phyloP scores from a whole-genome alignment of 2,329 filamentous ascomycete genomes.

The Penicillium sp. region DNA sequence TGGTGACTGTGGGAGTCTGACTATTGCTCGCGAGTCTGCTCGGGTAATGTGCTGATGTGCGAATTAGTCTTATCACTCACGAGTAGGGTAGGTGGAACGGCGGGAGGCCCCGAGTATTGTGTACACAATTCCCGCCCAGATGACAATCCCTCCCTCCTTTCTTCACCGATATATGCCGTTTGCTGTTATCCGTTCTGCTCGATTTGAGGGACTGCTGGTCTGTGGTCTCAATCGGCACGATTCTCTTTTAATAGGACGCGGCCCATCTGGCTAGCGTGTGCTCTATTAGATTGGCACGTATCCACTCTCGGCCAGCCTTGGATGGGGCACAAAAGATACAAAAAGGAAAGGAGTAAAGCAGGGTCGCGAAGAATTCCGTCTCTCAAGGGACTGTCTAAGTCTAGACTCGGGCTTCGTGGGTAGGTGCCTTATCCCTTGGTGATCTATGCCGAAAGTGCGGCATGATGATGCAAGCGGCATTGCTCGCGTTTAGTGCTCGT shows the following conservation, averaged over 20 bases:
- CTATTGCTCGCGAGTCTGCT: too few relatives aligned
- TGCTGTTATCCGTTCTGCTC: too few relatives aligned
- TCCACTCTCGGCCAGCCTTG: not conserved
- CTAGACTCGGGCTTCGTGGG: not conserved
- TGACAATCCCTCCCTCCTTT: not conserved
- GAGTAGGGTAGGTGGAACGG: too few relatives aligned
- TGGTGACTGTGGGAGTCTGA: too few relatives aligned
- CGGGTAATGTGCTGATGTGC: too few relatives aligned
- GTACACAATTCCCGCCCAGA: not conserved
- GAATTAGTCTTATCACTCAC: too few relatives aligned
- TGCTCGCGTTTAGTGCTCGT: constrained; percentile 4
- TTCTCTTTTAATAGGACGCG: not conserved
- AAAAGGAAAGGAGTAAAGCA: not conserved
- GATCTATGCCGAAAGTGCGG: not conserved
- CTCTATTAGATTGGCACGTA: not conserved
- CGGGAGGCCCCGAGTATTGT: too few relatives aligned
- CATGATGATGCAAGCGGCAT: not conserved
- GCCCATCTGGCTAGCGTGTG: not conserved
- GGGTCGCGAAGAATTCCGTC: not conserved
- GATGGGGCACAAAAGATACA: not conserved
- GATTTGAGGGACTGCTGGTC: not conserved
- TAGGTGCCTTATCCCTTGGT: not conserved
- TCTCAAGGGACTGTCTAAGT: not conserved
- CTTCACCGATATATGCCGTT: not conserved
- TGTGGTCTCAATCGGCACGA: not conserved